These are phyloP conservation scores for Melaleuca quinquenervia DNA, from an alignment of 345 rosid genomes.

Conservation along the genomic window DNA sequence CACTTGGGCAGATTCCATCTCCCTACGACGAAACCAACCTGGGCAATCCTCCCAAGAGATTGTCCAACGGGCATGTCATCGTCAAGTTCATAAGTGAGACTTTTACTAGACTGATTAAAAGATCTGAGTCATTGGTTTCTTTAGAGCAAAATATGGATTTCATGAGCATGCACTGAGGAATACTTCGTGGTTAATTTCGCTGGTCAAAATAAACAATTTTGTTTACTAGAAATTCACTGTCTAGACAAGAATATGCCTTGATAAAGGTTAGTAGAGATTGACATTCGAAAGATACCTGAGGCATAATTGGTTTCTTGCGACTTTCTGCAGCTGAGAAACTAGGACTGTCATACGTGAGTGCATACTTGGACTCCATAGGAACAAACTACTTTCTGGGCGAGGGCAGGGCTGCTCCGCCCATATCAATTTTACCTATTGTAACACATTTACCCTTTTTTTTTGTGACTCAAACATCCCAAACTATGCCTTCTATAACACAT, in stretches of 20 bases:
- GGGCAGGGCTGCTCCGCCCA: too few relatives aligned
- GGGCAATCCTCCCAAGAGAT: constrained; percentile 41
- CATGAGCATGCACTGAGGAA: neutral
- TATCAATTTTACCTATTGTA: too few relatives aligned
- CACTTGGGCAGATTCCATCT: constrained; percentile 12
- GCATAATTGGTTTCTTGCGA: neutral
- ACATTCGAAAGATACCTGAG: neutral
- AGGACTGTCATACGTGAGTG: constrained; percentile 37
- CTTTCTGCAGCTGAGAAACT: constrained; percentile 38
- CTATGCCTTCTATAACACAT: too few relatives aligned
- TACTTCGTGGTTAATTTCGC: neutral
- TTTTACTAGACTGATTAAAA: neutral
- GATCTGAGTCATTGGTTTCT: neutral
- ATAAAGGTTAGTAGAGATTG: neutral
- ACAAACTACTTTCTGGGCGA: too few relatives aligned
- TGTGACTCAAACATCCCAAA: too few relatives aligned
- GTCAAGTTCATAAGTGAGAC: constrained; percentile 45
- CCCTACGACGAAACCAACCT: constrained; percentile 47
- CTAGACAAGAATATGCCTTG: neutral
- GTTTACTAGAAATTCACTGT: neutral
- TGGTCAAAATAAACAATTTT: neutral
- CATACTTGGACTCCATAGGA: constrained; percentile 54
- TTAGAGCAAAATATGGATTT: neutral
- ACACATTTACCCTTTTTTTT: too few relatives aligned
- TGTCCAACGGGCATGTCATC: constrained; percentile 64